Evolutionary conservation across 148 eudicot genomes (phyloP).

Genomic region (Rhododendron henanense): DNA sequence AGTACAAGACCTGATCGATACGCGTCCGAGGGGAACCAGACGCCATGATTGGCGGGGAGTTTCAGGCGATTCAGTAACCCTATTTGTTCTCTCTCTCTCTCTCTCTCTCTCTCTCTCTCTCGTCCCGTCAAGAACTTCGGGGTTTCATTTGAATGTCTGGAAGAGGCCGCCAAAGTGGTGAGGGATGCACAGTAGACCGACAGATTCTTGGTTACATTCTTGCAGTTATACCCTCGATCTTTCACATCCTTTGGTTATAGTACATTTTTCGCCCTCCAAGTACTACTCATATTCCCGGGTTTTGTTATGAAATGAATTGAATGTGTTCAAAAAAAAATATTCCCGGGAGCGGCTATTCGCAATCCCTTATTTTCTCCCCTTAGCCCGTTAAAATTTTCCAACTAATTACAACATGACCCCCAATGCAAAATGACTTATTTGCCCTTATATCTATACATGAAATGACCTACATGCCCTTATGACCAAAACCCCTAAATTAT

Average conservation of each 20-base stretch:
- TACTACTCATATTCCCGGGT: no score
- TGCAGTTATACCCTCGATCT: not conserved
- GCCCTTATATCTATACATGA: no score
- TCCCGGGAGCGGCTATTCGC: no score
- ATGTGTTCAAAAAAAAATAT: no score
- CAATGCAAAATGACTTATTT: no score
- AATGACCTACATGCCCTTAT: no score
- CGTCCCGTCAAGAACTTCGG: not conserved
- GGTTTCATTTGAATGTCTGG: not conserved
- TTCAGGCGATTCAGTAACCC: not conserved
- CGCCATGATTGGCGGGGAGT: conserved; percentile 37
- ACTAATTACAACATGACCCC: no score
- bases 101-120: not conserved
- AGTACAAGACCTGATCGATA: conserved; percentile 62
- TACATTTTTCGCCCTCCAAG: no score
- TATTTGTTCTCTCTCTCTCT: not conserved
- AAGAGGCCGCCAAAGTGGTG: conserved; percentile 6
- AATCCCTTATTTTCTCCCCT: no score
- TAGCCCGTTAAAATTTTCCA: no score
- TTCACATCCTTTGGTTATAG: not conserved
- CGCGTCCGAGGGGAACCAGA: conserved; percentile 58
- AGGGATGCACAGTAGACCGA: not conserved
- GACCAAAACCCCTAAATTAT: no score
- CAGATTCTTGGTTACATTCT: not conserved
- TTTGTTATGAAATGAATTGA: no score